These are phyloP conservation scores for Magnaporthiopsis rhizophila DNA, from an alignment of 2,329 filamentous ascomycete species.

Conservation along the genomic window DNA sequence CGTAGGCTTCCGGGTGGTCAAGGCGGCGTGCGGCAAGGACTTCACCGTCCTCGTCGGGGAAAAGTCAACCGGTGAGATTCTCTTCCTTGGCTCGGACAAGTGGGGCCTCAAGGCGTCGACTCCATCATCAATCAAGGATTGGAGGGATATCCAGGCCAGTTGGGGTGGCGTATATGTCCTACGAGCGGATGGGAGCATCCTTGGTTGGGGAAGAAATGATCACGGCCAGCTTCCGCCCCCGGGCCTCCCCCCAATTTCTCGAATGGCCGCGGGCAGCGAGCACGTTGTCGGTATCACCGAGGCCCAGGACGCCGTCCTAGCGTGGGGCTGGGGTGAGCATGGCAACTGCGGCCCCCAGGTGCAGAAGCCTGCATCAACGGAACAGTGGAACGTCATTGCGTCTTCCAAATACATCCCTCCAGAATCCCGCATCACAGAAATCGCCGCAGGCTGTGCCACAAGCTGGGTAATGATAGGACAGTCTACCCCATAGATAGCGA, in stretches of 20 bases:
- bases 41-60: constrained; percentile 68
- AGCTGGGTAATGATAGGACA: constrained; percentile 54
- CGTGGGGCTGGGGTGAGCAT: constrained; percentile 97
- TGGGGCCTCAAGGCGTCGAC: constrained; percentile 54
- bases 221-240: constrained; percentile 74
- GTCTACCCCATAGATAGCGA: background rate
- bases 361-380: constrained; percentile 57
- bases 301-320: constrained; percentile 54
- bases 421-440: constrained; percentile 42
- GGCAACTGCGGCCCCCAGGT: constrained; percentile 76
- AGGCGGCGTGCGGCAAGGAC: constrained; percentile 73
- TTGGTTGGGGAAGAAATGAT: constrained; percentile 77
- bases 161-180: constrained; percentile 79
- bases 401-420: constrained; percentile 46
- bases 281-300: constrained; percentile 69
- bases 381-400: constrained; percentile 59
- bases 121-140: constrained; percentile 44
- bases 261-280: constrained; percentile 81
- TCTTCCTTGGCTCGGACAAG: constrained; percentile 68
- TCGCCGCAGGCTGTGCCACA: constrained; percentile 86
- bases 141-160: constrained; percentile 64
- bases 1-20: constrained; percentile 52
- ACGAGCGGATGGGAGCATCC: constrained; percentile 47
- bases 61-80: constrained; percentile 47
- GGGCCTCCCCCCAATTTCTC: constrained; percentile 38